phyloP scores from a whole-genome alignment of 2,329 filamentous ascomycete species.

The Ustulina deusta region DNA sequence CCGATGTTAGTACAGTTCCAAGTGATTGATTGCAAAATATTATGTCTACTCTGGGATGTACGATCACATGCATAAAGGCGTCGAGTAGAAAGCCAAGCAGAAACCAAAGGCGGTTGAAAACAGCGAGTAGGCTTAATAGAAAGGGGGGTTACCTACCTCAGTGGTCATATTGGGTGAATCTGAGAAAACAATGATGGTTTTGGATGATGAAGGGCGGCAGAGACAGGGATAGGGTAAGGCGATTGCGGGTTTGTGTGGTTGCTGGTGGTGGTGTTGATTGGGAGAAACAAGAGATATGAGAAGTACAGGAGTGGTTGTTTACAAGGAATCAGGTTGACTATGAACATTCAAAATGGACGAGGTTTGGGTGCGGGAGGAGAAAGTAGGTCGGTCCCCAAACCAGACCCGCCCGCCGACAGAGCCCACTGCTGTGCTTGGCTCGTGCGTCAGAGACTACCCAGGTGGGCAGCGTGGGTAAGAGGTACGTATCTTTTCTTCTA shows the following conservation, averaged over 20 bases:
- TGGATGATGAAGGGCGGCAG: conserved; percentile 29
- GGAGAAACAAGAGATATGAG: conserved; percentile 34
- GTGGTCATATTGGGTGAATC: conserved; percentile 49
- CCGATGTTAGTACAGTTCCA: conserved; percentile 45
- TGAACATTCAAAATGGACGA: conserved; percentile 49
- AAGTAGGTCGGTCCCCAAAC: conserved; percentile 34
- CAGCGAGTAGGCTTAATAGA: conserved; percentile 41
- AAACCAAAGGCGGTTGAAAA: conserved; percentile 28
- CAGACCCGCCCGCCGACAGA: conserved; percentile 34
- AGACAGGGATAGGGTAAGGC: conserved; percentile 13
- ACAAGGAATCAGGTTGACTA: conserved; percentile 44
- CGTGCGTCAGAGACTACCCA: conserved; percentile 39
- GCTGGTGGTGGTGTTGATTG: conserved; percentile 30
- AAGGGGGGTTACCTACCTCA: conserved; percentile 47
- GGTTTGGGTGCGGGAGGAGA: conserved; percentile 46
- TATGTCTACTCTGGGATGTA: not conserved
- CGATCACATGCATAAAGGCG: conserved; percentile 20
- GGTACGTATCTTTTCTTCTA: conserved; percentile 30
- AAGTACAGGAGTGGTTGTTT: conserved; percentile 47
- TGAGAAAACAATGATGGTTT: conserved; percentile 33
- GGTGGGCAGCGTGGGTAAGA: conserved; percentile 5
- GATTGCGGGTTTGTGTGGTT: conserved; percentile 14
- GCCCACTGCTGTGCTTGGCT: conserved; percentile 34
- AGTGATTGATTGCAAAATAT: conserved; percentile 43
- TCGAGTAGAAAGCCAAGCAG: conserved; percentile 12